A percentile compares a stretch with the other conserved stretches of the same genome.
Conservation (phyloP, 345 rosid genomes). For the Gossypium thurberi region DNA sequence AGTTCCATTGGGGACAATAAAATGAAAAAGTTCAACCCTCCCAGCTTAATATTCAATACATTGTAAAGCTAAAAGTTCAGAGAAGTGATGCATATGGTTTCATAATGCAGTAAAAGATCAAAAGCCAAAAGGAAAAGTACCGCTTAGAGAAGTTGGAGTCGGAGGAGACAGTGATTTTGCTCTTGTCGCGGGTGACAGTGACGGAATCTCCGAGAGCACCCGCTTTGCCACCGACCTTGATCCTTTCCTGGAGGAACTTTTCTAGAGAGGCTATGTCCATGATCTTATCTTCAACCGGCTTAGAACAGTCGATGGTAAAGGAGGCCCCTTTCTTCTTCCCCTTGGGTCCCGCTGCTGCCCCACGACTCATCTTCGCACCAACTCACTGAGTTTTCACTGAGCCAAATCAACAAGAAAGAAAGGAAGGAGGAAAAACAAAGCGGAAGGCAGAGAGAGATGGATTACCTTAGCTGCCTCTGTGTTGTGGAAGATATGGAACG, state of each 20-base stretch:
- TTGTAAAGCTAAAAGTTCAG: background rate
- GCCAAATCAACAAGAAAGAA: background rate
- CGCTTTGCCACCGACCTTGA: constrained; percentile 81
- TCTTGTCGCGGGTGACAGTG: constrained; percentile 42
- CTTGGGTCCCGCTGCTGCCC: constrained; percentile 16
- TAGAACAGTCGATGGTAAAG: constrained; percentile 56
- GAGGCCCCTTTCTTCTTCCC: constrained; percentile 61
- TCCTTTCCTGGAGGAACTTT: constrained; percentile 75
- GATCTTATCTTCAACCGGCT: constrained; percentile 73
- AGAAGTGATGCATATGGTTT: background rate
- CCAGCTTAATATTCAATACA: background rate
- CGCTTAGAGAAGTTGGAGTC: constrained; percentile 62
- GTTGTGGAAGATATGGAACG: background rate
- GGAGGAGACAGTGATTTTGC: constrained; percentile 52
- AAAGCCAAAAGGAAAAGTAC: constrained; percentile 18
- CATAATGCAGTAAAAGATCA: background rate
- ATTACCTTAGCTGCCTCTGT: constrained; percentile 3
- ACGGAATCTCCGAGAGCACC: constrained; percentile 68
- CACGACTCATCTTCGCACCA: constrained; percentile 18
- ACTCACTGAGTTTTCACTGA: background rate
- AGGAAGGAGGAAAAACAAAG: background rate
- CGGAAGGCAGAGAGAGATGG: background rate
- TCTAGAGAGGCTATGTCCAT: constrained; percentile 77
- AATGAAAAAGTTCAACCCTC: background rate
- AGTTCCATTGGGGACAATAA: background rate